Evolutionary conservation across 352 stramenopile species (phyloP).

Genomic region (Phytophthora megakarya): DNA sequence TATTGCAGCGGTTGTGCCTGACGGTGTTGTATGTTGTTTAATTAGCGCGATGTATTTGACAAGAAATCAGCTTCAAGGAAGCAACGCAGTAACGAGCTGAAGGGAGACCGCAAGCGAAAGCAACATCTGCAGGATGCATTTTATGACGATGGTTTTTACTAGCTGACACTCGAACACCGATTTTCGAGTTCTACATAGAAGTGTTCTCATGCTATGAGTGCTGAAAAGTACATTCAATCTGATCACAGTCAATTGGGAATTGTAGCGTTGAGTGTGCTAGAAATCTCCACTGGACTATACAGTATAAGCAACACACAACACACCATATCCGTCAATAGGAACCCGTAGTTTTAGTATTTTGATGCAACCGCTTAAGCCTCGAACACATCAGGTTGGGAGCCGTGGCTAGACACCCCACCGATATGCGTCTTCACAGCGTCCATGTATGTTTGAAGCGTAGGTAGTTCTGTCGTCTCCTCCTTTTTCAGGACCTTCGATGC

Average conservation of each 20-base stretch:
- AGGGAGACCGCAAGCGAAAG: slow-evolving; percentile 77
- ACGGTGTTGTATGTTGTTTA: slow-evolving; percentile 13
- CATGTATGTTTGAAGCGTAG: slow-evolving; percentile 70
- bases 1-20: background rate
- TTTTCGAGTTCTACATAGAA: background rate
- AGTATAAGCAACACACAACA: too few species aligned
- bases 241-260: too few species aligned
- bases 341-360: too few species aligned
- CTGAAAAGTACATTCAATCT: too few species aligned
- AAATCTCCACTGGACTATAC: too few species aligned
- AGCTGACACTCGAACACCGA: slow-evolving; percentile 6
- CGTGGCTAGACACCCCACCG: slow-evolving; percentile 47
- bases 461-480: slow-evolving; percentile 74
- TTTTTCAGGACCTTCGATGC: slow-evolving; percentile 90
- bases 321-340: too few species aligned
- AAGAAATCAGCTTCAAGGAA: slow-evolving; percentile 82
- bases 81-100: slow-evolving; percentile 82
- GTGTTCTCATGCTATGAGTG: too few species aligned
- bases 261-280: too few species aligned
- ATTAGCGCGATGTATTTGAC: slow-evolving; percentile 77
- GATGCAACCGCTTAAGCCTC: too few species aligned
- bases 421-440: slow-evolving; percentile 78
- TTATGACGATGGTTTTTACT: slow-evolving; percentile 51
- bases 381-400: slow-evolving; percentile 51
- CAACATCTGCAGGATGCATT: slow-evolving; percentile 80